Percentiles rank a stretch among this genome's conserved stretches.
These are phyloP conservation scores for Neohortaea acidophila DNA, from an alignment of 495 filamentous ascomycete species.

Conservation along the genomic window DNA sequence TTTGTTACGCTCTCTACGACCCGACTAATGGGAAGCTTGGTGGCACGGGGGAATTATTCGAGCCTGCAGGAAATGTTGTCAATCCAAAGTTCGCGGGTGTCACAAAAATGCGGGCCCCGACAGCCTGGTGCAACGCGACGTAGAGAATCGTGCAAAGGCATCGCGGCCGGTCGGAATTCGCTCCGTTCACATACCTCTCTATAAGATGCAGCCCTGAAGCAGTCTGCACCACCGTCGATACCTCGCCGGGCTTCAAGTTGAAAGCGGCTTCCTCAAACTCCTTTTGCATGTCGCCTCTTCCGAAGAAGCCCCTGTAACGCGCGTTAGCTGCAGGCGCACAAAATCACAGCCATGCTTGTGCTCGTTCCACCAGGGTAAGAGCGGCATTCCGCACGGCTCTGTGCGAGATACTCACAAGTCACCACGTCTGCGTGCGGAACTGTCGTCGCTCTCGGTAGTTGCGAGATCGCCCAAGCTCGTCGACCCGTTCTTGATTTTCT, in stretches of 20 bases:
- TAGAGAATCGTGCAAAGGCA: too few relatives aligned
- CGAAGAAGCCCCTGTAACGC: constrained; percentile 66
- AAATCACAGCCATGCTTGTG: too few relatives aligned
- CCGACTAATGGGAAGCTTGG: too few relatives aligned
- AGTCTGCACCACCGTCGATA: constrained; percentile 75
- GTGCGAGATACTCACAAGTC: constrained; percentile 56
- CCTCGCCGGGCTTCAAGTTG: constrained; percentile 64
- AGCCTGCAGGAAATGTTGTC: too few relatives aligned
- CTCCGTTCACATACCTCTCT: constrained; percentile 78
- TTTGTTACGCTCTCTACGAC: too few relatives aligned
- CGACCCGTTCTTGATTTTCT: constrained; percentile 53
- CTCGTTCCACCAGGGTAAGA: not conserved
- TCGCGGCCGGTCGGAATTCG: too few relatives aligned
- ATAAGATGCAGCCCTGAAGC: constrained; percentile 94
- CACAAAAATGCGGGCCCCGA: too few relatives aligned
- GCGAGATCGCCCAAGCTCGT: constrained; percentile 64
- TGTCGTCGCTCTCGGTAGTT: constrained; percentile 81
- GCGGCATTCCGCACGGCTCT: not conserved
- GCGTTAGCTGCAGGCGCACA: constrained; percentile 2
- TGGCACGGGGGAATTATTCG: too few relatives aligned
- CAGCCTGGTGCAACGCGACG: too few relatives aligned
- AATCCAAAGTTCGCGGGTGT: too few relatives aligned
- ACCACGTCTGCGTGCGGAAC: constrained; percentile 80
- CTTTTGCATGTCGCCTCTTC: constrained; percentile 90
- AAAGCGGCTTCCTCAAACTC: constrained; percentile 96